Base-by-base conservation (phyloP, 2,329 filamentous ascomycete genomes). In the Lachnellula arida region DNA sequence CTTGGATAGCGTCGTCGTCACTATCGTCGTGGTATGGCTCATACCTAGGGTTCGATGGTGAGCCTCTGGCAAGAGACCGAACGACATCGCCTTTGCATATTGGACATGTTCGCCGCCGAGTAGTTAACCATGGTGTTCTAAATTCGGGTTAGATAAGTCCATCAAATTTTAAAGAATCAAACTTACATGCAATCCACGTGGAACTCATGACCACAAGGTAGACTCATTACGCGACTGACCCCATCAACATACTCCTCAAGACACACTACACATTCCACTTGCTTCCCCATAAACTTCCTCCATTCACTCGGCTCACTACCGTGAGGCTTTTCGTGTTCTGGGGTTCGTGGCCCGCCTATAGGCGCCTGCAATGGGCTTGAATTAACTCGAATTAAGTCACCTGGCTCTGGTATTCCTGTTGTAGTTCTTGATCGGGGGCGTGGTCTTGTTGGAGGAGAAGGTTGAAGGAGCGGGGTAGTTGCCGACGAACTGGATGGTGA, bases 21-120 rank as follows among this genome's bases (percentile, higher is more conserved):
- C 74, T 73, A 23, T 73, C 68, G 44, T 77, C 73, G 34, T 72
- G 68, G 28, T 73, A 69, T 12, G 67, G 53, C 39, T 70, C 68
- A 46, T 69, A 70, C 5, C 67, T 62, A 22, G 67, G 64, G 51
- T 57, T 64, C 5, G 68, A 67, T 32, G 66, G 60, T 4, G 66
- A 66, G 19, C 65, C 66, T 53, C 76, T 78, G 17, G 84, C 80
- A 61, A 91, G 72, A 8, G 82, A 85, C 32, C 81, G 77, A 15
- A 99, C 93, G 37, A 99, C 94, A 69, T 99, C 94, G 49, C 92
- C 91, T 76, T 99, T 99, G 76, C 94, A 99, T 58, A 99, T 97
- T 0, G 94, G 94, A 67, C 94, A 99, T n/a, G 94, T 99, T 60
- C 94, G 87, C 61, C 94, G 88, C 49, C 93, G 86, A 15, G 92